Evolutionary conservation across 768 basidiomycete genomes (phyloP).

Genomic region (Serpula lacrymans): DNA sequence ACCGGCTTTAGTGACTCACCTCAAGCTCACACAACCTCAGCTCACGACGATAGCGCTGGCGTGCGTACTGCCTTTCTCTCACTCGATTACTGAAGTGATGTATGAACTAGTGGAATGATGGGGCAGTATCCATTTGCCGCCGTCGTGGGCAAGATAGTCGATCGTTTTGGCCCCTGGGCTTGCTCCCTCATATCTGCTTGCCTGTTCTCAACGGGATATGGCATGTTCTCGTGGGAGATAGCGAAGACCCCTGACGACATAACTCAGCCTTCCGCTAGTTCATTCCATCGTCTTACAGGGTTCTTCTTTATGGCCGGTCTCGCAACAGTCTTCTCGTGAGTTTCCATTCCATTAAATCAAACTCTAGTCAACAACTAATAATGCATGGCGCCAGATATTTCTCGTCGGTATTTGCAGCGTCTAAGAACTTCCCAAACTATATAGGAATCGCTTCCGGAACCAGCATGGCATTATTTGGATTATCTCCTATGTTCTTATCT

Average conservation of each 20-base stretch:
- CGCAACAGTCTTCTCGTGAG: conserved; percentile 72
- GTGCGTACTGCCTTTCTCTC: conserved; percentile 38
- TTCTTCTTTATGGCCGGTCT: conserved; percentile 64
- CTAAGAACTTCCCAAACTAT: conserved; percentile 62
- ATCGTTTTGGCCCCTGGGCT: conserved; percentile 61
- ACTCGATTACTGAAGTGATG: conserved; percentile 4
- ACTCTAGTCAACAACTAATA: conserved; percentile 2
- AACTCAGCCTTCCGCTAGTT: conserved; percentile 34
- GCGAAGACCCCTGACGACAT: conserved; percentile 39
- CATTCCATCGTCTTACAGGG: conserved; percentile 50
- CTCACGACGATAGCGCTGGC: conserved; percentile 74
- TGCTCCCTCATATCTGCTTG: conserved; percentile 63
- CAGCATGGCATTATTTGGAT: conserved; percentile 73
- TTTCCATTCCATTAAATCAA: conserved; percentile 7
- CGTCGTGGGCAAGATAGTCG: conserved; percentile 65
- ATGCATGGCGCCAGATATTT: conserved; percentile 50
- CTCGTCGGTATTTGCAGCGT: conserved; percentile 71
- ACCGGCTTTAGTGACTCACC: conserved; percentile 52
- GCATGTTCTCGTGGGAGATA: conserved; percentile 60
- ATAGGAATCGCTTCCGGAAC: conserved; percentile 64
- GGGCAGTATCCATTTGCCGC: conserved; percentile 79
- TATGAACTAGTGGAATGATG: conserved; percentile 68
- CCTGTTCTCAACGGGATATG: conserved; percentile 59
- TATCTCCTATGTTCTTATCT: conserved; percentile 75
- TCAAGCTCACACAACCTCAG: conserved; percentile 72